A percentile compares a stretch with the other conserved stretches of the same genome.
Evolutionary conservation across 2,329 filamentous ascomycete genomes (phyloP).

Genomic region (Daldinia sp.): DNA sequence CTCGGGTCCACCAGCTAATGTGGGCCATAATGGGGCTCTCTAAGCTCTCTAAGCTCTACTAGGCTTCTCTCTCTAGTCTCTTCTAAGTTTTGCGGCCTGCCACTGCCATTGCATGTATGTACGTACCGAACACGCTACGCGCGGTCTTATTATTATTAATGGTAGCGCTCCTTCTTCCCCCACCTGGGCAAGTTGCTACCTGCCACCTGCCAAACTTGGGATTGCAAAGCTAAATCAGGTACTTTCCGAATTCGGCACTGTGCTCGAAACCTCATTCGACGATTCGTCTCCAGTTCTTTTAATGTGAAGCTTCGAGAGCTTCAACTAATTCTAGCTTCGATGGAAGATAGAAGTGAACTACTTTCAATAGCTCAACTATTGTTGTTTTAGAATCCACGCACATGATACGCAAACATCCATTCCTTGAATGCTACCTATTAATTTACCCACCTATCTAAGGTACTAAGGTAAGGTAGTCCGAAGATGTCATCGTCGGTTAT

Average conservation of each 20-base stretch:
- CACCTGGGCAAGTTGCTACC: slow-evolving; percentile 31
- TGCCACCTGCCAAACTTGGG: slow-evolving; percentile 36
- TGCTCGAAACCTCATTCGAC: slow-evolving; percentile 39
- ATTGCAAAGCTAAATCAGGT: slow-evolving; percentile 35
- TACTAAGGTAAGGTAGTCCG: neutral
- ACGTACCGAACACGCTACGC: slow-evolving; percentile 37
- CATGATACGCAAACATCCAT: neutral
- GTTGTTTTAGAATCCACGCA: neutral
- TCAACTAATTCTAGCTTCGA: neutral
- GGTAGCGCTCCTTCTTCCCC: slow-evolving; percentile 22
- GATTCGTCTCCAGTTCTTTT: neutral
- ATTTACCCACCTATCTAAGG: too few relatives aligned
- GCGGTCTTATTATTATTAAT: slow-evolving; percentile 34
- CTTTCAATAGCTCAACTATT: neutral
- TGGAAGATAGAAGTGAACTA: neutral
- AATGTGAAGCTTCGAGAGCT: neutral
- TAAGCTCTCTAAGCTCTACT: neutral
- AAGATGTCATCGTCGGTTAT: neutral
- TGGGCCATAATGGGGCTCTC: slow-evolving; percentile 14
- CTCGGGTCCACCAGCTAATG: slow-evolving; percentile 26
- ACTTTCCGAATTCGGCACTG: slow-evolving; percentile 43
- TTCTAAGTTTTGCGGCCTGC: too few relatives aligned
- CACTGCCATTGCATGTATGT: neutral
- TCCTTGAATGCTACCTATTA: neutral
- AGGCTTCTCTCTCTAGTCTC: too few relatives aligned